Conservation (phyloP, 2,329 filamentous ascomycete species). For the Mycosphaerella sp. region DNA sequence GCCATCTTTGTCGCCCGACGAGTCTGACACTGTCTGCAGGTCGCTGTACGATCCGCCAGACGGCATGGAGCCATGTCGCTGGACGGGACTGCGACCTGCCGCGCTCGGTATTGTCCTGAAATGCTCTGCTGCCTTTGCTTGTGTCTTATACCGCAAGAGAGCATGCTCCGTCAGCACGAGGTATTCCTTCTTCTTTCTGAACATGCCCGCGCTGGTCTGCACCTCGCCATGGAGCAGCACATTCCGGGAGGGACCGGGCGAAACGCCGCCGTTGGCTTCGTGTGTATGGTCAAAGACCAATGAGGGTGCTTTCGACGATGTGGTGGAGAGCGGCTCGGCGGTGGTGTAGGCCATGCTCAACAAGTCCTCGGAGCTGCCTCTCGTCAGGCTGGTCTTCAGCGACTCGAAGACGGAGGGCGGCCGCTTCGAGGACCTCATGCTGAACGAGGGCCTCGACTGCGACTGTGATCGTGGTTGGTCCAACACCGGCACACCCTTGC, state of each 20-base stretch:
- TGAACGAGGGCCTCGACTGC: slow-evolving; percentile 42
- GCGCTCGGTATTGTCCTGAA: slow-evolving; percentile 45
- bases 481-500: slow-evolving; percentile 16
- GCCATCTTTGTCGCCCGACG: slow-evolving; percentile 49
- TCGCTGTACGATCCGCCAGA: slow-evolving; percentile 59
- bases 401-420: slow-evolving; percentile 43
- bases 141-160: slow-evolving; percentile 61
- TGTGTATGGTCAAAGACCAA: slow-evolving; percentile 37
- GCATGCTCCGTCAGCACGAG: slow-evolving; percentile 64
- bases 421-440: slow-evolving; percentile 6
- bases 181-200: slow-evolving; percentile 66
- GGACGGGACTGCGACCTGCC: slow-evolving; percentile 38
- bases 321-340: slow-evolving; percentile 44
- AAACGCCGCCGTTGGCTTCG: slow-evolving; percentile 15
- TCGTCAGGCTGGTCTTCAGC: slow-evolving; percentile 43
- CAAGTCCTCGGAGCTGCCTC: slow-evolving; percentile 46
- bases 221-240: slow-evolving; percentile 64
- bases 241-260: slow-evolving; percentile 30
- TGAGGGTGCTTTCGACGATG: slow-evolving; percentile 46
- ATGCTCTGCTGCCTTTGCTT: slow-evolving; percentile 57
- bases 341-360: slow-evolving; percentile 8
- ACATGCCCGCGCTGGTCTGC: slow-evolving; percentile 62
- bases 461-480: slow-evolving; percentile 19
- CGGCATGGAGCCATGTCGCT: slow-evolving; percentile 52
- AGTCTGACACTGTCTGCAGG: slow-evolving; percentile 48